Evolutionary conservation across 2,329 filamentous ascomycete genomes (phyloP), one percentile per base, ranked within the genome.

Genomic region (Fusarium lyarnte): DNA sequence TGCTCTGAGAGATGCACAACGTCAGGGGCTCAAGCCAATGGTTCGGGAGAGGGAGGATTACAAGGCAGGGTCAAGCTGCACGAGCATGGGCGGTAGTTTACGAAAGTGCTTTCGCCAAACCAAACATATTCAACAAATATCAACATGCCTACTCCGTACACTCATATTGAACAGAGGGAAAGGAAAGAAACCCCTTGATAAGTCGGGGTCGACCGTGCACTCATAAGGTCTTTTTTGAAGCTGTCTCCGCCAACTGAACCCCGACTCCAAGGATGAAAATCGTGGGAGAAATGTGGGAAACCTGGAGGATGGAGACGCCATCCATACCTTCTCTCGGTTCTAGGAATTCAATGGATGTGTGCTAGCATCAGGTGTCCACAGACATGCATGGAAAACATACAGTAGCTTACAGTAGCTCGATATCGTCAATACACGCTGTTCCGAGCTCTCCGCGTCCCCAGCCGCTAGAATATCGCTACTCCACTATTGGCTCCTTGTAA

Each of bases 381-480:
- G 70, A 57, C 53, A 53, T 59, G 67, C 68, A 72, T 66, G 49
- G 58, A 58, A 58, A 64, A 63, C 39, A 36, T 53, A 66, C 47
- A 66, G 42, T 69, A 65, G 61, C 60, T 43, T 47, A 67, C 64
- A 67, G 54, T 62, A 67, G 55, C 64, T 67, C 27, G 41, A 58
- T 42, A 38, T 67, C 39, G 46, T 23, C 41, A 27, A 39, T 25
- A 55, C 33, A 55, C 33, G 16, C 58, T 45, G 41, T 68, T 67
- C 70, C 71, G 72, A 74, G 59, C 63, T 57, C 49, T 73, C 71
- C 71, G 68, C 59, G 57, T 62, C 71, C 61, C 54, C 57, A 65
- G 63, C 63, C 72, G 66, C 75, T 76, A 76, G 74, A 77, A 74
- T 75, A 74, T 64, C 63, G 54, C 43, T 66, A 67, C 74, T 68